phyloP scores from a whole-genome alignment of 164 flowering plant genomes.

The Protea cynaroides region DNA sequence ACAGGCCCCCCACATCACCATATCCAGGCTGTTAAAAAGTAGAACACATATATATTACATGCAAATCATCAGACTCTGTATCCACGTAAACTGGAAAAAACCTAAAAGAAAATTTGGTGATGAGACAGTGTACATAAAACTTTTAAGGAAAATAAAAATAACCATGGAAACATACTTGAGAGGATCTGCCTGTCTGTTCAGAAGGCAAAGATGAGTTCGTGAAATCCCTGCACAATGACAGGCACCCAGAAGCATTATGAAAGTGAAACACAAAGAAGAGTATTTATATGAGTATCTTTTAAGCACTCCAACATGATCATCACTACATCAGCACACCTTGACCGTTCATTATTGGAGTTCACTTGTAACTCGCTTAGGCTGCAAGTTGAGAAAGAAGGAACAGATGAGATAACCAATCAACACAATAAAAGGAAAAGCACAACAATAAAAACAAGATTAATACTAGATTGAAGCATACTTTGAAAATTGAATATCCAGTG shows the following conservation, averaged over 20 bases:
- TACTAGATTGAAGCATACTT: slow-evolving; percentile 44
- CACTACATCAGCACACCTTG: slow-evolving; percentile 48
- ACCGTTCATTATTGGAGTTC: slow-evolving; percentile 90
- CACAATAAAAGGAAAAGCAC: neutral
- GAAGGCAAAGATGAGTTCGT: slow-evolving; percentile 88
- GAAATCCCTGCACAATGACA: slow-evolving; percentile 37
- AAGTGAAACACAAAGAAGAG: neutral
- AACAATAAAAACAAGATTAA: neutral
- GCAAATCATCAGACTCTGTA: neutral
- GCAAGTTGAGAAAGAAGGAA: slow-evolving; percentile 15
- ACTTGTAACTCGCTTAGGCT: slow-evolving; percentile 97
- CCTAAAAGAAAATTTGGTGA: neutral
- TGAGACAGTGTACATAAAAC: neutral
- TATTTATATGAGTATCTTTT: neutral
- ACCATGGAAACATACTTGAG: slow-evolving; percentile 51
- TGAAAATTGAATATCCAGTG: slow-evolving; percentile 92
- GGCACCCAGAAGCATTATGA: slow-evolving; percentile 5
- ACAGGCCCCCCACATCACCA: slow-evolving; percentile 67
- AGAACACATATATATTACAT: neutral
- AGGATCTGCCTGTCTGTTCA: slow-evolving; percentile 81
- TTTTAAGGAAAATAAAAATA: neutral
- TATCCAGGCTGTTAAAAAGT: slow-evolving; percentile 52
- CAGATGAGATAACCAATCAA: slow-evolving; percentile 6
- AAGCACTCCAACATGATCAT: neutral
- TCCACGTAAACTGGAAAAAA: neutral